Evolutionary conservation across 176 grass and related monocot genomes (phyloP).

Genomic region (Cenchrus fungigraminus): DNA sequence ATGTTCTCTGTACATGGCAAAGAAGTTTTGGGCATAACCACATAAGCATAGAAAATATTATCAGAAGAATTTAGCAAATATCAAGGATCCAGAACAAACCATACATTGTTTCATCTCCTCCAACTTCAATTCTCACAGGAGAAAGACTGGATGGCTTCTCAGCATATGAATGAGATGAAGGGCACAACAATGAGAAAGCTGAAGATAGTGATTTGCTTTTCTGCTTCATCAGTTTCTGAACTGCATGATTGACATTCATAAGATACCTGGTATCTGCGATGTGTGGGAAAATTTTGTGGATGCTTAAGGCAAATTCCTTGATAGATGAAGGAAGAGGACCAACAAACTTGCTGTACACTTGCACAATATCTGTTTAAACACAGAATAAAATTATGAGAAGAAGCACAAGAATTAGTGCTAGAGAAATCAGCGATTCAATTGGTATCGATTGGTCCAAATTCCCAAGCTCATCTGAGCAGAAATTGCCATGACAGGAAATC

Average conservation of each 20-base stretch:
- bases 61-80: slow-evolving; percentile 17
- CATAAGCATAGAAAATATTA: slow-evolving; percentile 27
- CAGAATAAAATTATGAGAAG: slow-evolving; percentile 40
- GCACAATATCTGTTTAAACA: slow-evolving; percentile 77
- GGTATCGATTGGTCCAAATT: not conserved
- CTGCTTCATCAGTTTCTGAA: slow-evolving; percentile 71
- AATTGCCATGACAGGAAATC: slow-evolving; percentile 5
- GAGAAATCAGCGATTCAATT: slow-evolving; percentile 22
- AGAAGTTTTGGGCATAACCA: slow-evolving; percentile 36
- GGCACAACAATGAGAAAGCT: slow-evolving; percentile 78
- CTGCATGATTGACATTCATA: slow-evolving; percentile 52
- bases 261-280: slow-evolving; percentile 89
- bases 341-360: slow-evolving; percentile 89
- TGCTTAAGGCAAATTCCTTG: slow-evolving; percentile 57
- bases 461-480: not conserved
- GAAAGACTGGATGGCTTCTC: slow-evolving; percentile 34
- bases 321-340: slow-evolving; percentile 84
- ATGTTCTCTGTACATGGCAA: slow-evolving; percentile 23
- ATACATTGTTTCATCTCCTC: slow-evolving; percentile 72
- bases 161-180: slow-evolving; percentile 41
- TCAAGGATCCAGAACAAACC: slow-evolving; percentile 39
- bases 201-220: slow-evolving; percentile 96
- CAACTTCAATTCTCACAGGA: slow-evolving; percentile 70
- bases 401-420: slow-evolving; percentile 8
- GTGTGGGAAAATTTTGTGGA: slow-evolving; percentile 79